Evolutionary conservation across 1,284 basidiomycete genomes (phyloP).

Genomic region (Trichosporon faecale): DNA sequence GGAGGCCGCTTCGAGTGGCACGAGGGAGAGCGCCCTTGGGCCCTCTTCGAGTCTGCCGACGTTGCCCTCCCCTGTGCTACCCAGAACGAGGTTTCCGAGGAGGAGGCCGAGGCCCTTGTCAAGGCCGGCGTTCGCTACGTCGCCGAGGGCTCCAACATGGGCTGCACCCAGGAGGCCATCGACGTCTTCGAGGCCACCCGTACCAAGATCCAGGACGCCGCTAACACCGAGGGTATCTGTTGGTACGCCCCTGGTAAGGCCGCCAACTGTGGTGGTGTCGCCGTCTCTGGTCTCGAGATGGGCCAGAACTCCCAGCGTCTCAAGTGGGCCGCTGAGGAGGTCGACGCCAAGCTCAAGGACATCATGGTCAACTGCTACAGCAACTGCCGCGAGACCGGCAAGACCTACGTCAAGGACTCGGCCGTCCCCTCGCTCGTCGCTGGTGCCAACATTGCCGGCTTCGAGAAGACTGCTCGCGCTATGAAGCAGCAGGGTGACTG

Average conservation of each 20-base stretch:
- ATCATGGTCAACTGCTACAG: constrained; percentile 71
- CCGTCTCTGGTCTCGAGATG: constrained; percentile 66
- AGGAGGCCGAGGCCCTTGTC: constrained; percentile 68
- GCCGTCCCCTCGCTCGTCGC: constrained; percentile 62
- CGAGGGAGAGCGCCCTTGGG: constrained; percentile 70
- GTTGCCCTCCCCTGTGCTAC: constrained; percentile 73
- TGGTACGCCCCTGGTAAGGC: constrained; percentile 74
- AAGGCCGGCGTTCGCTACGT: constrained; percentile 69
- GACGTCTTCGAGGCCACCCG: constrained; percentile 68
- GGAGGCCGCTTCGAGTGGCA: constrained; percentile 62
- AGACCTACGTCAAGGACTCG: constrained; percentile 62
- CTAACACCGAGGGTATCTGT: constrained; percentile 44
- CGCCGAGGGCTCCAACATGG: constrained; percentile 75
- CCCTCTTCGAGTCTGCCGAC: constrained; percentile 64
- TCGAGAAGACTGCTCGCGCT: constrained; percentile 63
- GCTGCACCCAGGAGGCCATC: constrained; percentile 69
- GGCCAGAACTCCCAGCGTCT: constrained; percentile 71
- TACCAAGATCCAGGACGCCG: constrained; percentile 53
- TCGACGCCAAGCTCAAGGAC: constrained; percentile 68
- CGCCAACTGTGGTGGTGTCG: constrained; percentile 68
- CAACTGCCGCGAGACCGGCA: constrained; percentile 62
- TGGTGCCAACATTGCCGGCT: constrained; percentile 73
- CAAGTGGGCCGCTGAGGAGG: constrained; percentile 59
- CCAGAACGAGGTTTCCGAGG: constrained; percentile 68
- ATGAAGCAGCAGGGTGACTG: constrained; percentile 70